Base-by-base conservation (phyloP, 2,329 filamentous ascomycete genomes). In the Incumbomyces delicatus region DNA sequence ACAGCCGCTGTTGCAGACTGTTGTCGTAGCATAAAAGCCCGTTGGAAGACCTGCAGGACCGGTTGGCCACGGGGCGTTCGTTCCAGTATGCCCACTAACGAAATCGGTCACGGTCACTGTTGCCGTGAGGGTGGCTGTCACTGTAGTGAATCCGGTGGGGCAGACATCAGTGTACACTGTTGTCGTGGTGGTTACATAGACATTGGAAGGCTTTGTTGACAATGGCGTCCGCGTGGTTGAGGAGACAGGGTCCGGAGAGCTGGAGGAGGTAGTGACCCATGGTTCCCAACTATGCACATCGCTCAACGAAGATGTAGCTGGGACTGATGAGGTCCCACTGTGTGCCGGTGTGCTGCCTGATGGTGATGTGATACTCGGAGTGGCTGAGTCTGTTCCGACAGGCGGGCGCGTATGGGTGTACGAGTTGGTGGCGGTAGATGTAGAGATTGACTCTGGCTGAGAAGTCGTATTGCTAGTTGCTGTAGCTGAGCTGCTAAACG, bases 81-180 rank as follows among this genome's bases (percentile, higher is more conserved):
- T 29, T 3, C 40, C 40, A 17, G 40, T 42, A 12, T 22, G 40
- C 27, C 32, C 17, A 27, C 16, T 42, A 29, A 34, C 41, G 8
- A 34, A 20, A 12, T 27, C 41, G 41, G 41, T 44, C 18, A 44
- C 20, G 14, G 41, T 44, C 18, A 48, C 52, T 17, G 47, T 52
- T 2, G 49, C 42, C 5, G 62, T 59, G 11, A 60, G 53, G 3
- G 60, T 60, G n/a, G 61, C 56, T 13, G 59, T 50, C 17, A 27
- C 45, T 5, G 64, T 68, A 32, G 63, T 67, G 53, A 65, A 68
- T 5, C 67, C 67, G 20, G 64, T 66, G 3, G 67, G 62, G 48
- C 66, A 69, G 52, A 69, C 63, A 42, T 65, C 61, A 6, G 61
- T 60, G 50, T 68, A 69, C 14, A 64, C 64, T 29, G 66, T 69